A percentile compares a stretch with the other conserved stretches of the same genome.
Evolutionary conservation across 148 eudicot species (phyloP).

Genomic region (Oxyria digyna): DNA sequence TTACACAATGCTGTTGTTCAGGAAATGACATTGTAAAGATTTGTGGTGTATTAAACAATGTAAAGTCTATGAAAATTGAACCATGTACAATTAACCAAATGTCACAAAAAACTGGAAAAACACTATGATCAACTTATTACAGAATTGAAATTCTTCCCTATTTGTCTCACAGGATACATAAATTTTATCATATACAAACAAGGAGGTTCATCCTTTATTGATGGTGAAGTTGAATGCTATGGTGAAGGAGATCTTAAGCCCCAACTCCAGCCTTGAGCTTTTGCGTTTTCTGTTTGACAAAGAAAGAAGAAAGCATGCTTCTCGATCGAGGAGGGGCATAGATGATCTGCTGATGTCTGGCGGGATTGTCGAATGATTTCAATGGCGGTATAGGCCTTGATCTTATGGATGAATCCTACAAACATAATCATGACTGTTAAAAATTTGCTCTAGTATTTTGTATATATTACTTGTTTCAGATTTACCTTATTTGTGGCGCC

Average conservation of each 20-base stretch:
- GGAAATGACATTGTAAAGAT: neutral
- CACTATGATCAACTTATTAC: neutral
- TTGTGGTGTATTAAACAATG: neutral
- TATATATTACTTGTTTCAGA: constrained; percentile 5
- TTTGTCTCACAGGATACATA: neutral
- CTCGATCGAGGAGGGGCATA: constrained; percentile 61
- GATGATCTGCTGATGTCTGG: constrained; percentile 20
- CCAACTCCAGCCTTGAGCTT: constrained; percentile 42
- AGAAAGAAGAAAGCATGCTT: constrained; percentile 75
- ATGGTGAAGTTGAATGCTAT: neutral
- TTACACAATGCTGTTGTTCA: too few relatives aligned
- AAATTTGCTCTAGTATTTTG: neutral
- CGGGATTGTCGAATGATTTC: constrained; percentile 56
- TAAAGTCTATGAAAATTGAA: neutral
- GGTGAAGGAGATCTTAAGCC: constrained; percentile 18
- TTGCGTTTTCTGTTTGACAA: constrained; percentile 67
- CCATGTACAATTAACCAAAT: neutral
- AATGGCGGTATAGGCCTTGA: constrained; percentile 45
- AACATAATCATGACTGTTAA: neutral
- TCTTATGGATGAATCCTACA: constrained; percentile 39
- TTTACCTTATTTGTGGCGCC: constrained; percentile 49
- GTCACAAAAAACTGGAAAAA: neutral
- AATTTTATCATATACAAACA: neutral
- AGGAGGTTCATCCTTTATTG: neutral
- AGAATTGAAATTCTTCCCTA: neutral